Evolutionary conservation across 495 filamentous ascomycete genomes (phyloP).

Genomic region (Penicillium verhagenii): DNA sequence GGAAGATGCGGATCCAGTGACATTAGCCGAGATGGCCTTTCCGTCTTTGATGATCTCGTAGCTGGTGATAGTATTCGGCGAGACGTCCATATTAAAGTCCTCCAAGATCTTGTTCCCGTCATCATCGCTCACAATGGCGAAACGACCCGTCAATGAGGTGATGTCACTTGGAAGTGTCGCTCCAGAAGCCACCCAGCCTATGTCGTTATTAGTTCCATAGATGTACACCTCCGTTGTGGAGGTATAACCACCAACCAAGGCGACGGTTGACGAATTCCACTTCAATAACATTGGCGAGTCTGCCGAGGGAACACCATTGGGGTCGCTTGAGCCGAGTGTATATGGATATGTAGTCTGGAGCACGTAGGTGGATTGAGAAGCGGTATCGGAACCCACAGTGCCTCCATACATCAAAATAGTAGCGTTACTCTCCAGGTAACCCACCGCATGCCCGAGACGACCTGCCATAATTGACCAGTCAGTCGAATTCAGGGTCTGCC

Average conservation of each 20-base stretch:
- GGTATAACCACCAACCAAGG: constrained; percentile 72
- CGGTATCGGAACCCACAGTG: constrained; percentile 52
- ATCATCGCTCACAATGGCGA: constrained; percentile 61
- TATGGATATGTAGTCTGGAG: constrained; percentile 64
- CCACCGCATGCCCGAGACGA: constrained; percentile 70
- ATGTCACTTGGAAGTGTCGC: constrained; percentile 59
- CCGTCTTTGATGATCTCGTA: constrained; percentile 56
- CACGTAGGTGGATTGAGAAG: constrained; percentile 65
- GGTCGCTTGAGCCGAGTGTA: constrained; percentile 47
- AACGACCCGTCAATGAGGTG: constrained; percentile 53
- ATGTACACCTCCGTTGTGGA: constrained; percentile 65
- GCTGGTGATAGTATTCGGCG: constrained; percentile 75
- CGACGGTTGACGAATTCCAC: constrained; percentile 70
- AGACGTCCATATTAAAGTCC: constrained; percentile 71
- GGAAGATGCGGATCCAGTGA: constrained; percentile 33
- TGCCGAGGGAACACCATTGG: constrained; percentile 58
- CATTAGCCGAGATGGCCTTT: constrained; percentile 32
- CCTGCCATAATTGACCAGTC: constrained; percentile 58
- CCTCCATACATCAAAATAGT: constrained; percentile 85
- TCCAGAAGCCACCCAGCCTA: constrained; percentile 64
- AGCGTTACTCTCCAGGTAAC: constrained; percentile 67
- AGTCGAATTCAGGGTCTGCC: constrained; percentile 67
- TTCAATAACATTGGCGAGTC: constrained; percentile 69
- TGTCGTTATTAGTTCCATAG: constrained; percentile 47
- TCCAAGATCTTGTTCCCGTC: constrained; percentile 84